phyloP scores from a whole-genome alignment of 2,329 filamentous ascomycete genomes.

The Lasiodiplodia sp. region DNA sequence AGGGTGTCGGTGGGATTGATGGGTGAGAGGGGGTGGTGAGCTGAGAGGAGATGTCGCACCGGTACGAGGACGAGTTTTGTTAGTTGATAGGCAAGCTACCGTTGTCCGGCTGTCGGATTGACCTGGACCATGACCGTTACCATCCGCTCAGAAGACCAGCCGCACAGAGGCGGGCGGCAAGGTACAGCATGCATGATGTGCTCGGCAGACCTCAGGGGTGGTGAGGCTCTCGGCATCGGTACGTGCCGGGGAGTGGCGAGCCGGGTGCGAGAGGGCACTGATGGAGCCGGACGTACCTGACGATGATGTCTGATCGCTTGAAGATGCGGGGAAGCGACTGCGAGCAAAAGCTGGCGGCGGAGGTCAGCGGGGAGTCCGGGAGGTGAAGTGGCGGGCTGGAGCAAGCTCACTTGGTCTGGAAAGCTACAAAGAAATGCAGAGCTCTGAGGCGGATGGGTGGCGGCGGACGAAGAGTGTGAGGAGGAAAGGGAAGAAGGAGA shows the following conservation, averaged over 20 bases:
- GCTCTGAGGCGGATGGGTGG: slow-evolving; percentile 49
- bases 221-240: slow-evolving; percentile 5
- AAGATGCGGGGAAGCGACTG: slow-evolving; percentile 46
- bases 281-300: slow-evolving; percentile 41
- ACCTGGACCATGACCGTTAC: slow-evolving; percentile 22
- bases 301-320: slow-evolving; percentile 51
- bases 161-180: background rate
- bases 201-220: background rate
- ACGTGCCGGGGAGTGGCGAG: slow-evolving; percentile 12
- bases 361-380: slow-evolving; percentile 12
- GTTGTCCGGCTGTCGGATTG: slow-evolving; percentile 28
- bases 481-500: slow-evolving; percentile 37
- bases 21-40: background rate
- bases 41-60: slow-evolving; percentile 24
- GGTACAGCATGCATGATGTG: background rate
- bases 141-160: background rate
- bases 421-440: slow-evolving; percentile 54
- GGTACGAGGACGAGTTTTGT: slow-evolving; percentile 27
- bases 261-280: background rate
- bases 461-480: slow-evolving; percentile 49
- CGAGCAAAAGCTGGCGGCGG: slow-evolving; percentile 45
- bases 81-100: slow-evolving; percentile 32
- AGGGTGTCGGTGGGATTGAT: background rate
- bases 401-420: slow-evolving; percentile 42
- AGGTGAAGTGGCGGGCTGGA: slow-evolving; percentile 2